phyloP scores from a whole-genome alignment of 148 eudicot species.

The Pouteria glomerata region DNA sequence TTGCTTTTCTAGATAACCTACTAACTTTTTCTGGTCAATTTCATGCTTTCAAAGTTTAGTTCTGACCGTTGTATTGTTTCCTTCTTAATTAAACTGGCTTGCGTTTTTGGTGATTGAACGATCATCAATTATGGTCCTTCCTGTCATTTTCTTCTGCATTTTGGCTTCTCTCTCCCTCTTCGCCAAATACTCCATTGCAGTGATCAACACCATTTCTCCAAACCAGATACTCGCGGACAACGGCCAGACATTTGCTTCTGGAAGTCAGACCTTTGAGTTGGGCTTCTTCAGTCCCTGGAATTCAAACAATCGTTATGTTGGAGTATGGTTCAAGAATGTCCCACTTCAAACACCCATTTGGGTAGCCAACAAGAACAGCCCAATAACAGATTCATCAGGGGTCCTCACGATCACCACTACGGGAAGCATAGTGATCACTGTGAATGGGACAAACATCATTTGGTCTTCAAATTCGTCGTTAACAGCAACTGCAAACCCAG shows the following conservation, averaged over 20 bases:
- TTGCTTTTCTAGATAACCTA: too few species aligned
- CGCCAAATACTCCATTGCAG: background rate
- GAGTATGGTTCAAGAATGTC: conserved; percentile 26
- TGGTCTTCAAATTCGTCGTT: conserved; percentile 20
- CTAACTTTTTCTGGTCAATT: too few species aligned
- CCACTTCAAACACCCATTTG: conserved; percentile 11
- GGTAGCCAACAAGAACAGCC: conserved; percentile 23
- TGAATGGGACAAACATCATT: background rate
- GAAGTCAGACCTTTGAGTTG: conserved; percentile 13
- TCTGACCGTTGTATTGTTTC: too few species aligned
- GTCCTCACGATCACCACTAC: conserved; percentile 9
- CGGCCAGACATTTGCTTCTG: conserved; percentile 14
- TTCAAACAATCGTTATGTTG: conserved; percentile 19
- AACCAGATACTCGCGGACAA: conserved; percentile 9
- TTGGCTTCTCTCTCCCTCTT: conserved; percentile 9
- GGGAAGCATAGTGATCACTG: conserved; percentile 13
- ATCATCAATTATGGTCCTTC: conserved; percentile 18
- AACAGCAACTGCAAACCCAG: background rate
- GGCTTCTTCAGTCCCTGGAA: conserved; percentile 30
- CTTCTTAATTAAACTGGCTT: too few species aligned
- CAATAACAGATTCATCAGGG: conserved; percentile 11
- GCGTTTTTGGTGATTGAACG: background rate
- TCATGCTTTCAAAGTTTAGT: too few species aligned
- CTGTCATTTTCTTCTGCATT: conserved; percentile 5
- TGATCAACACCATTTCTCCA: background rate